Base-by-base conservation (phyloP, 2,329 filamentous ascomycete species). In the Tolypocladium paradoxum region DNA sequence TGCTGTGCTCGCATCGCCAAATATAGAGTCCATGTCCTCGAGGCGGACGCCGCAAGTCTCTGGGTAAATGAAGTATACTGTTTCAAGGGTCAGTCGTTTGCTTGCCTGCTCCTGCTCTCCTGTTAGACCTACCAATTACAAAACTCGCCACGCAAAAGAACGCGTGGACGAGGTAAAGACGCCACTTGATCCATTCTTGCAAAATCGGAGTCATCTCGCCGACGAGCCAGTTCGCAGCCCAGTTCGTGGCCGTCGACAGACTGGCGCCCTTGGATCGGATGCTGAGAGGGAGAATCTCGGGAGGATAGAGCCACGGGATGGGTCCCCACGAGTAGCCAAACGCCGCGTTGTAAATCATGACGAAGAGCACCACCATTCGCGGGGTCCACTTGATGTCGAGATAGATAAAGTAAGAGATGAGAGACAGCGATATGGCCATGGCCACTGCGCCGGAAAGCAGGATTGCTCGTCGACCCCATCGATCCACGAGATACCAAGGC, bases 221-320 rank as follows among this genome's bases (percentile, higher is more conserved):
- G 4, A 97, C 93, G 29, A 97, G 76, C 88, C 90, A 99, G 72
- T 99, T 99, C 72, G 93, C 96, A 1, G 92, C 90, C 93, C 93
- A 99, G 67, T 99, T 99, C 34, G 91, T 85, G 20, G 93, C 93
- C 2, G 93, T 97, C 56, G 92, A 96, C 67, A 99, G 72, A 78
- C 90, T 96, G 52, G 93, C 92, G 56, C 93, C 93, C 76, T 97
- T 97, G 55, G 92, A 95, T 63, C 93, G 85, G 66, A 97, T 96
- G 75, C 90, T 96, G 56, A 99, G 77, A 5, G 93, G 93, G 45
- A 99, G 77, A 57, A 99, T 99, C 77, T 99, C 93, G n/a, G 93
- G 93, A 16, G 93, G 93, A 68, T 97, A 97, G 18, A 99, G 76
- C 93, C 93, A 99, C 9, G 93, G 93, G 56, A 99, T 95, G 1